Percentiles rank a stretch among this genome's conserved stretches.
Evolutionary conservation across 202 grass and related monocot genomes (phyloP).

Genomic region (Schoenoplectus tabernaemontani): DNA sequence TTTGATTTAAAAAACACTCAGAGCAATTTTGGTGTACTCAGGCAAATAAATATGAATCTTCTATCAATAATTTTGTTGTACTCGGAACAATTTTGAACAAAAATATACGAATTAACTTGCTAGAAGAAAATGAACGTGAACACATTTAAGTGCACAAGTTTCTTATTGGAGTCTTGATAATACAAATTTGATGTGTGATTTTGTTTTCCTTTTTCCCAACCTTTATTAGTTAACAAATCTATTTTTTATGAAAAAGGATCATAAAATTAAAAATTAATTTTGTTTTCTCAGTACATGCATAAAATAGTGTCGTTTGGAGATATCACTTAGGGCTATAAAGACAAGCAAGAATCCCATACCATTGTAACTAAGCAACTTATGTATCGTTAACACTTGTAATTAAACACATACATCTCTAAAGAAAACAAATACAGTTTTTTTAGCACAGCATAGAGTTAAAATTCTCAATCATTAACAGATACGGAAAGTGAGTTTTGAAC

Average conservation of each 20-base stretch:
- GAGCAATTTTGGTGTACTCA: no score
- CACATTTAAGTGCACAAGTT: not conserved
- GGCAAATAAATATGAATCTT: no score
- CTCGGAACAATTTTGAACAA: no score
- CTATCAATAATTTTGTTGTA: no score
- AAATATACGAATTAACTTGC: no score
- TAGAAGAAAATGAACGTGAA: not conserved
- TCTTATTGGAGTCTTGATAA: not conserved
- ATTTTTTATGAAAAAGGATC: not conserved
- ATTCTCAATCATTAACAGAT: not conserved
- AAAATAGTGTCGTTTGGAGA: not conserved
- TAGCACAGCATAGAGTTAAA: not conserved
- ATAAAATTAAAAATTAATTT: not conserved
- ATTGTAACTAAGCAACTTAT: not conserved
- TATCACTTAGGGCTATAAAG: not conserved
- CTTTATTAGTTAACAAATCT: not conserved
- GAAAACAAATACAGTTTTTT: no score
- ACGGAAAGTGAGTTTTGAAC: no score
- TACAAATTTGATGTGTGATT: not conserved
- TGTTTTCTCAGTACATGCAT: not conserved
- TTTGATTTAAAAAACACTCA: no score
- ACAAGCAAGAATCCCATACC: no score
- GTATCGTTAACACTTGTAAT: not conserved
- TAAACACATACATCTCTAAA: no score
- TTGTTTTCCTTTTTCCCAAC: not conserved